Evolutionary conservation across 2,329 filamentous ascomycete species (phyloP).

Genomic region (Neonectria coccinea): DNA sequence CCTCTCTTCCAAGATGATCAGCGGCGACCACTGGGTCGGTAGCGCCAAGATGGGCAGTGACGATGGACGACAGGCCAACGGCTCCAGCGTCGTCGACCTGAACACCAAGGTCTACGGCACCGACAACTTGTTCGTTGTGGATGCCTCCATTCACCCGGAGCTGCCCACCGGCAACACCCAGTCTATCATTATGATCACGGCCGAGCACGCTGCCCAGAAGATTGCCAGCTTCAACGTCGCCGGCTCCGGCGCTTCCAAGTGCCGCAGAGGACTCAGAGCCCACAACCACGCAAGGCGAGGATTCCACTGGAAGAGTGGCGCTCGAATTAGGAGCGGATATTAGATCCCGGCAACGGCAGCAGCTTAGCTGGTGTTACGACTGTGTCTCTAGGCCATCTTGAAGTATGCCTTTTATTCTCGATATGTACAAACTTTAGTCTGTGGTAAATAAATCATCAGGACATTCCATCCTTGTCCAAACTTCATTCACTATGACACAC

Average conservation of each 20-base stretch:
- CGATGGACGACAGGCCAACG: constrained; percentile 58
- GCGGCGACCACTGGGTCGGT: constrained; percentile 46
- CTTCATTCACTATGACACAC: not conserved
- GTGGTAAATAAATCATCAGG: not conserved
- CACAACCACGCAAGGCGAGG: not conserved
- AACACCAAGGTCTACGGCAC: constrained; percentile 70
- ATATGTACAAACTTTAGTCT: constrained; percentile 11
- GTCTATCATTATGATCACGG: constrained; percentile 45
- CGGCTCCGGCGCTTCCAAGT: constrained; percentile 4
- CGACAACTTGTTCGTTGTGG: constrained; percentile 71
- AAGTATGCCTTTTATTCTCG: constrained; percentile 13
- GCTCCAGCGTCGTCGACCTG: constrained; percentile 66
- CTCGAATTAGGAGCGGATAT: constrained; percentile 17
- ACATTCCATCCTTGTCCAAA: constrained; percentile 10
- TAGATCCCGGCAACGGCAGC: not conserved
- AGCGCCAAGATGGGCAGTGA: constrained; percentile 59
- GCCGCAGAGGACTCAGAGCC: not conserved
- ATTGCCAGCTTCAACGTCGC: constrained; percentile 31
- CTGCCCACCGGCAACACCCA: constrained; percentile 45
- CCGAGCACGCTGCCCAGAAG: constrained; percentile 45
- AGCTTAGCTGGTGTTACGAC: not conserved
- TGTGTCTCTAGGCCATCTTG: not conserved
- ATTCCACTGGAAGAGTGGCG: constrained; percentile 29
- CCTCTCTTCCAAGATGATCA: constrained; percentile 42
- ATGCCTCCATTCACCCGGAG: constrained; percentile 71